Base-by-base conservation (phyloP, 495 filamentous ascomycete genomes). In the Penicillium chermesinum region DNA sequence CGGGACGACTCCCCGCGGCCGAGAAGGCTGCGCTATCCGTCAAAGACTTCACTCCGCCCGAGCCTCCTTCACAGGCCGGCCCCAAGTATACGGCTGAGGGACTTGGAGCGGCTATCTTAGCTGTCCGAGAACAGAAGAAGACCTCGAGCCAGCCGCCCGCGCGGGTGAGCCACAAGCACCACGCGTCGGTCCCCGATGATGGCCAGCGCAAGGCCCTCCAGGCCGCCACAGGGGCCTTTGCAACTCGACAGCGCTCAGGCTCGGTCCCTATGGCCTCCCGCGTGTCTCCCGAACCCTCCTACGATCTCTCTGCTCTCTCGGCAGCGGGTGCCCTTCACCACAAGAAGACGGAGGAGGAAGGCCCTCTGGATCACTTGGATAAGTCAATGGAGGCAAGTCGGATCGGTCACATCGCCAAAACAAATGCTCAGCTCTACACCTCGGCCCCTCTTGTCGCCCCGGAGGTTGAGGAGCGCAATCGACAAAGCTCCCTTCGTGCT, bases 141-240 rank as follows among this genome's bases (percentile, higher is more conserved):
- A 52, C 18, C 30, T 54, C 52, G 1, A 48, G 32, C 27, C 21
- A 47, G 18, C 55, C 61, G 13, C 18, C 54, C 8, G 20, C 33
- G 2, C 38, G 53, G 13, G 15, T 34, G 1, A 34, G 7, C 14
- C 21, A 49, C 10, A 52, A 57, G 18, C 40, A 53, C 6, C 58
- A 58, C 10, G 27, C 41, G 7, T 48, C 53, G 25, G 25, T 10
- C 5, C 25, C 25, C 20, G 25, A 48, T 2, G 6, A 49, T 80
- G 60, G 70, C 56, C 49, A 73, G 49, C 77, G 75, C 44, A 79
- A 76, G 37, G 87, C 89, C 17, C 66, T 87, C 44, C 60, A 73
- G 38, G 89, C 89, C 20, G 88, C 88, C 6, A 84, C 82, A 14
- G 87, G 82, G 17, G 87, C 89, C 6, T 81, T 88, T 68, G 72